These are phyloP conservation scores for Apophysomyces trapeziformis DNA, from an alignment of 371 early-diverging fungal genomes.

Conservation along the genomic window DNA sequence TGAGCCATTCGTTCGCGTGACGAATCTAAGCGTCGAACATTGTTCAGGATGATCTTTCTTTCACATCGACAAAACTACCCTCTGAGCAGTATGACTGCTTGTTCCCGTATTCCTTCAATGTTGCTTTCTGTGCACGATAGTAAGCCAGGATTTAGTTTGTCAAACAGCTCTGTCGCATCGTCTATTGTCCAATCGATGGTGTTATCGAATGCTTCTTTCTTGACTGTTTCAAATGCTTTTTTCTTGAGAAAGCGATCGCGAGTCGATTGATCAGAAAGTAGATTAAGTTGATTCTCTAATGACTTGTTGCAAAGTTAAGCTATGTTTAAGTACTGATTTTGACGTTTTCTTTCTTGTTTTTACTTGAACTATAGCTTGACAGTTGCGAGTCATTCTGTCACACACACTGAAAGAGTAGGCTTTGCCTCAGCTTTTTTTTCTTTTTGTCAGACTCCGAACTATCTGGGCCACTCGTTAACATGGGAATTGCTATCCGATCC, in stretches of 20 bases:
- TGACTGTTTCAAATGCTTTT: slow-evolving; percentile 4
- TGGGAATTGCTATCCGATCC: too few species aligned
- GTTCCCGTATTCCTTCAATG: slow-evolving; percentile 34
- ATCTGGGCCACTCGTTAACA: too few species aligned
- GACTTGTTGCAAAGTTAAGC: neutral
- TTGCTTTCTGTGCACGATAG: slow-evolving; percentile 24
- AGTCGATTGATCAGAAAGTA: slow-evolving; percentile 13
- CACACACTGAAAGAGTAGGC: neutral
- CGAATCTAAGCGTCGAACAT: neutral
- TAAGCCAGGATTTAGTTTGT: neutral
- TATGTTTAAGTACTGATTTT: neutral
- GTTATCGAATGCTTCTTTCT: neutral
- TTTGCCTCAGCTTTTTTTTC: neutral
- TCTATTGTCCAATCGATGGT: neutral
- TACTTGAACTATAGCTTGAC: neutral
- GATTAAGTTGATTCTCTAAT: neutral
- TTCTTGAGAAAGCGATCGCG: slow-evolving; percentile 15
- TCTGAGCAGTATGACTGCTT: slow-evolving; percentile 22
- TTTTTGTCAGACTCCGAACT: too few species aligned
- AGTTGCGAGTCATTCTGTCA: neutral
- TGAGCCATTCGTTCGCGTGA: neutral
- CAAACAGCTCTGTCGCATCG: neutral
- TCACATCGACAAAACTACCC: slow-evolving; percentile 12
- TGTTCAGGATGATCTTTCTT: neutral
- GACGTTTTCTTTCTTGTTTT: neutral